Evolutionary conservation across 768 basidiomycete species (phyloP).

Genomic region (Boletus pseudopeckii): DNA sequence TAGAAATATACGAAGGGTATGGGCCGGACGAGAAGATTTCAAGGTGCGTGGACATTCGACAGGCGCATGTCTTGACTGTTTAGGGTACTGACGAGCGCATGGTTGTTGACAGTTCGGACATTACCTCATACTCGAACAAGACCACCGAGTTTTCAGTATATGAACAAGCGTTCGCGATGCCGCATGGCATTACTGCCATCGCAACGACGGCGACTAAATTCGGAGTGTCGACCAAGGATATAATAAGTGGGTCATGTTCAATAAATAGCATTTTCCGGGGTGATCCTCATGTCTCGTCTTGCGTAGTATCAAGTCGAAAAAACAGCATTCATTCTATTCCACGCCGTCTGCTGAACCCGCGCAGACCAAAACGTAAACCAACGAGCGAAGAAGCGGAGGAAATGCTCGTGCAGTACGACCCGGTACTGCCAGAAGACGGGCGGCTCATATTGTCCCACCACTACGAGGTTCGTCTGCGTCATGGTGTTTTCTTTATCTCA

Average conservation of each 20-base stretch:
- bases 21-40: constrained; percentile 62
- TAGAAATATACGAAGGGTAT: constrained; percentile 86
- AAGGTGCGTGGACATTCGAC: constrained; percentile 50
- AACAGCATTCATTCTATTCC: constrained; percentile 75
- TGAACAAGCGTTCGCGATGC: constrained; percentile 69
- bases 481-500: constrained; percentile 20
- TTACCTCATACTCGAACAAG: constrained; percentile 53
- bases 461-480: constrained; percentile 41
- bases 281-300: not conserved
- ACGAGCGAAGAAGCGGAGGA: constrained; percentile 82
- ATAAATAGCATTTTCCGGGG: not conserved
- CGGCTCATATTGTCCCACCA: constrained; percentile 53
- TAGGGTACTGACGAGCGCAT: not conserved
- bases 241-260: constrained; percentile 61
- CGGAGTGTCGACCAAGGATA: constrained; percentile 82
- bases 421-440: constrained; percentile 68
- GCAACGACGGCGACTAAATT: constrained; percentile 79
- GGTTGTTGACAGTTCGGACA: constrained; percentile 41
- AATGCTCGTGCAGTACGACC: constrained; percentile 80
- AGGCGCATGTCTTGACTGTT: constrained; percentile 17
- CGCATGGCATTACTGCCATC: constrained; percentile 65
- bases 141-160: constrained; percentile 52
- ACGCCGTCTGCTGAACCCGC: constrained; percentile 72
- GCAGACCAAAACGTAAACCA: constrained; percentile 73
- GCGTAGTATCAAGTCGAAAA: constrained; percentile 70